Percentiles rank a stretch among this genome's conserved stretches.
Evolutionary conservation across 2,329 filamentous ascomycete species (phyloP).

Genomic region (Calonectria crousiana): DNA sequence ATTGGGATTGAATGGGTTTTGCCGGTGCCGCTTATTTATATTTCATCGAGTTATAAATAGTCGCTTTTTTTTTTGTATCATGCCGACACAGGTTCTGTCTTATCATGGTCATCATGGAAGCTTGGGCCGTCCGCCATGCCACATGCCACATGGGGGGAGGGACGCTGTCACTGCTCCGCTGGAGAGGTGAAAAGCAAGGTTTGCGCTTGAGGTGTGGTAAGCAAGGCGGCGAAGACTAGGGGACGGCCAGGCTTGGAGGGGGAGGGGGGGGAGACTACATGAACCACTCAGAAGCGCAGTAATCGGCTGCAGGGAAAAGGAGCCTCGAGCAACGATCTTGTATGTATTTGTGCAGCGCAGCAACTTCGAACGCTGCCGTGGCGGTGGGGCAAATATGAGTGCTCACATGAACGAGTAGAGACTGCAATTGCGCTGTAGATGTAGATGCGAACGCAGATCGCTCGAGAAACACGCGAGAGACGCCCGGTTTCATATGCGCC

Average conservation of each 20-base stretch:
- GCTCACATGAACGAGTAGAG: constrained; percentile 10
- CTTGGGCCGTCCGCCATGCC: neutral
- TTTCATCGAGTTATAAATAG: neutral
- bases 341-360: constrained; percentile 15
- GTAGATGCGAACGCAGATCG: neutral
- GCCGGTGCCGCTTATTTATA: neutral
- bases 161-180: neutral
- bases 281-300: constrained; percentile 17
- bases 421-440: neutral
- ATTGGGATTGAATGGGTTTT: neutral
- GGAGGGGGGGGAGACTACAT: constrained; percentile 3
- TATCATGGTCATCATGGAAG: neutral
- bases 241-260: neutral
- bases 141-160: neutral
- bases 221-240: constrained; percentile 9
- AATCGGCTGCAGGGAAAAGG: constrained; percentile 24
- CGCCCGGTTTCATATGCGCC: neutral
- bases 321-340: neutral
- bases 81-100: neutral
- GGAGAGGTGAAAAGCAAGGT: neutral
- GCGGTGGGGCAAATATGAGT: neutral
- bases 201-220: constrained; percentile 2
- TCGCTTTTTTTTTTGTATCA: neutral
- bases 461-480: neutral
- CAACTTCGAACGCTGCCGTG: neutral